Percentiles rank a stretch among this genome's conserved stretches.
Conservation (phyloP, 805 yeast species). For the Hanseniaspora lindneri region DNA sequence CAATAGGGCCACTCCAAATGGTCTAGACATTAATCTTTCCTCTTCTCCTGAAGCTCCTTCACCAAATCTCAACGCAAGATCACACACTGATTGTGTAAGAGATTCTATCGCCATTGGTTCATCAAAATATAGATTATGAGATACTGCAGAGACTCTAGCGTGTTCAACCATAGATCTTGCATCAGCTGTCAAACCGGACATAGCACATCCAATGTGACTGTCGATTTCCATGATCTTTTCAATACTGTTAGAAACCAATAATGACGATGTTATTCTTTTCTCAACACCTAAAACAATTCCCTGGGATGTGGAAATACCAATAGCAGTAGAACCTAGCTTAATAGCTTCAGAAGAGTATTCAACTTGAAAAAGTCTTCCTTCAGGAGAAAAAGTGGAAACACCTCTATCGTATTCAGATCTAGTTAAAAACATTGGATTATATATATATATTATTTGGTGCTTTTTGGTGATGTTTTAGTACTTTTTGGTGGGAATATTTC, state of each 20-base stretch:
- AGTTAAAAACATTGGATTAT: conserved; percentile 94
- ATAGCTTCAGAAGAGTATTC: conserved; percentile 96
- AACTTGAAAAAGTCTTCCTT: conserved; percentile 94
- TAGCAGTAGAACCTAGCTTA: conserved; percentile 82
- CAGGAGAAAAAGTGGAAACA: conserved; percentile 96
- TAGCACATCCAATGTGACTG: conserved; percentile 91
- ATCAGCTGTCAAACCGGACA: conserved; percentile 97
- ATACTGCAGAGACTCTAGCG: conserved; percentile 80
- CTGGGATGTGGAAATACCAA: conserved; percentile 88
- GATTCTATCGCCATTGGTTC: conserved; percentile 88
- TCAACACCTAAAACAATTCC: conserved; percentile 96
- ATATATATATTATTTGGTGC: no score
- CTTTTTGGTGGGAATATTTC: no score
- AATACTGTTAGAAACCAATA: conserved; percentile 82
- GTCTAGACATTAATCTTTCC: conserved; percentile 84
- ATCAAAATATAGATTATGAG: conserved; percentile 80
- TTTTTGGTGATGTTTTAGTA: not conserved
- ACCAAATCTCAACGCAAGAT: conserved; percentile 89
- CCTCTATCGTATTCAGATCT: conserved; percentile 99
- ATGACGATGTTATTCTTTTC: conserved; percentile 85
- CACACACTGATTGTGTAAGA: conserved; percentile 92
- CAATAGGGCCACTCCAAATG: conserved; percentile 94
- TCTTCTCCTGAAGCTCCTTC: conserved; percentile 90
- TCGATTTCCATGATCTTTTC: conserved; percentile 95
- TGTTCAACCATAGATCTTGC: conserved; percentile 98